These are phyloP conservation scores for Podospora comata DNA, from an alignment of 495 filamentous ascomycete species.

Conservation along the genomic window DNA sequence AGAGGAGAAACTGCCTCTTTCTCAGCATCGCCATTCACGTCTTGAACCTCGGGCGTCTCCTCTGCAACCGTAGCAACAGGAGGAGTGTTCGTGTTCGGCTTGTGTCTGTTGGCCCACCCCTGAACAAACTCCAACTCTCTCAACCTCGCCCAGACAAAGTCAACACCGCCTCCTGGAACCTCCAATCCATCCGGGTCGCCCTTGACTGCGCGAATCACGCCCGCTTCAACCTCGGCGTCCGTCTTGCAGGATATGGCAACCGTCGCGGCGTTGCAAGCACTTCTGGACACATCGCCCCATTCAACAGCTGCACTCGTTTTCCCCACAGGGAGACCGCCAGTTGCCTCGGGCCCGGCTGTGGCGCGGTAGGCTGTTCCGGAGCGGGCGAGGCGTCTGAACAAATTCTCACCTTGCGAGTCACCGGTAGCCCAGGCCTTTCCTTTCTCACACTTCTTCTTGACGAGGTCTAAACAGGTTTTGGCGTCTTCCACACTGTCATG, in stretches of 20 bases:
- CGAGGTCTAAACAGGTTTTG: constrained; percentile 80
- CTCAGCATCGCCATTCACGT: not conserved
- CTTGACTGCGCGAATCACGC: constrained; percentile 63
- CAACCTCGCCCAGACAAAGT: constrained; percentile 86
- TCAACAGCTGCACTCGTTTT: constrained; percentile 81
- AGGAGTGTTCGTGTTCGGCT: constrained; percentile 26
- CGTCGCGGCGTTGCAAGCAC: constrained; percentile 66
- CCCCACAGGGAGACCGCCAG: constrained; percentile 47
- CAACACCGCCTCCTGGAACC: constrained; percentile 68
- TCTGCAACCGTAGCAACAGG: constrained; percentile 10
- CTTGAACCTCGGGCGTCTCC: not conserved
- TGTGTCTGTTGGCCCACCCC: constrained; percentile 74
- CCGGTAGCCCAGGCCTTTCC: constrained; percentile 77
- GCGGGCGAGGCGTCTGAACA: constrained; percentile 78
- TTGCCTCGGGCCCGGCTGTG: constrained; percentile 49
- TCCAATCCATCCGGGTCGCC: constrained; percentile 61
- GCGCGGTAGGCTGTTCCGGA: constrained; percentile 49
- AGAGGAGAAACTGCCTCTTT: constrained; percentile 38
- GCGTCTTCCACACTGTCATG: constrained; percentile 95
- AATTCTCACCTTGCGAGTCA: constrained; percentile 71
- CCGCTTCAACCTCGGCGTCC: constrained; percentile 72
- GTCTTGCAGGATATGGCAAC: constrained; percentile 67
- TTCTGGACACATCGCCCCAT: constrained; percentile 76
- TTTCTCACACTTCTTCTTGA: constrained; percentile 92
- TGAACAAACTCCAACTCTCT: constrained; percentile 77